Evolutionary conservation across 306 rosid genomes (phyloP).

Genomic region (Ammopiptanthus mongolicus): DNA sequence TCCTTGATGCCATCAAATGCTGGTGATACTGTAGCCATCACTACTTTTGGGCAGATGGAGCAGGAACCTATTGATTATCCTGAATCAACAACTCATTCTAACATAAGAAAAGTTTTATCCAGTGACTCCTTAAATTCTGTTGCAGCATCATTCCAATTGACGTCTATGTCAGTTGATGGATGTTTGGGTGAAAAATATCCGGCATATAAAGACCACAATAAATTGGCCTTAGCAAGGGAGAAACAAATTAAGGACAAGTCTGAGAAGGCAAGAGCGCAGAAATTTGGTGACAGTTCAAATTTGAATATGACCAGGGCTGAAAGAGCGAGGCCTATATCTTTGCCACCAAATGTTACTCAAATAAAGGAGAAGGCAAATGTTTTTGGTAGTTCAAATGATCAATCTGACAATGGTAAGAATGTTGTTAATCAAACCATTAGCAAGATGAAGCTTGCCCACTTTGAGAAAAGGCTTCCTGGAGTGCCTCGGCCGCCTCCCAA

Average conservation of each 20-base stretch:
- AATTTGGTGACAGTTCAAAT: slow-evolving; percentile 52
- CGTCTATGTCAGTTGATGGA: slow-evolving; percentile 75
- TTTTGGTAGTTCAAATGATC: slow-evolving; percentile 40
- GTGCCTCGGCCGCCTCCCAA: slow-evolving; percentile 76
- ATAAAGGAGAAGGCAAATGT: slow-evolving; percentile 55
- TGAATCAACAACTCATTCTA: slow-evolving; percentile 41
- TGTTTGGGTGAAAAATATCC: slow-evolving; percentile 75
- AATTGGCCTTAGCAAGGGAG: slow-evolving; percentile 74
- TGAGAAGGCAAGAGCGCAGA: slow-evolving; percentile 60
- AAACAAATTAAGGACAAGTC: slow-evolving; percentile 70
- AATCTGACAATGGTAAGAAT: slow-evolving; percentile 34
- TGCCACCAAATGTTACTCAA: slow-evolving; percentile 59
- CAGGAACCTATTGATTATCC: slow-evolving; percentile 46
- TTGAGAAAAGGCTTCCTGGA: slow-evolving; percentile 73
- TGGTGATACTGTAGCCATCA: slow-evolving; percentile 59
- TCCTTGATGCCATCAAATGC: slow-evolving; percentile 66
- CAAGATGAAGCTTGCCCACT: slow-evolving; percentile 60
- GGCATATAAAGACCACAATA: slow-evolving; percentile 76
- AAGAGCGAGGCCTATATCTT: slow-evolving; percentile 32
- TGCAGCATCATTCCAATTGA: slow-evolving; percentile 71
- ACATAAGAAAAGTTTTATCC: slow-evolving; percentile 44
- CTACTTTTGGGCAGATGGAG: slow-evolving; percentile 55
- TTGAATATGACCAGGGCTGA: slow-evolving; percentile 34
- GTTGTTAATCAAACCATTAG: slow-evolving; percentile 46
- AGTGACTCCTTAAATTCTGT: slow-evolving; percentile 59